Conservation (phyloP, 1,284 basidiomycete genomes). For the Coniferiporia sulphurascens region DNA sequence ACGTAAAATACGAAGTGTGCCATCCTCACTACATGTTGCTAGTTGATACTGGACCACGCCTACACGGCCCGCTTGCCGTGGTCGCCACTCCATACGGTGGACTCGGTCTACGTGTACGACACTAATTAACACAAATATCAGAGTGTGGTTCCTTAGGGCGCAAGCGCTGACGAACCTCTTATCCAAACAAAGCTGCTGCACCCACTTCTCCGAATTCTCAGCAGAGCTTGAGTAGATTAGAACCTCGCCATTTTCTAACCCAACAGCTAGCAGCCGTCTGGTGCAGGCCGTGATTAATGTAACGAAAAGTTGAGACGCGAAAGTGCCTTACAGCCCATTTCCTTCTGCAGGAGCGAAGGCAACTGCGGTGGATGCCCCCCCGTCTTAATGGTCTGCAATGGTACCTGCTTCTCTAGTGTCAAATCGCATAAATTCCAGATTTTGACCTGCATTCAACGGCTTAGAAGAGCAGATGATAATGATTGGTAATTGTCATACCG, state of each 20-base stretch:
- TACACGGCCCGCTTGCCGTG: slow-evolving; percentile 24
- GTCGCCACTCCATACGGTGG: slow-evolving; percentile 64
- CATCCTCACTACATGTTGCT: slow-evolving; percentile 71
- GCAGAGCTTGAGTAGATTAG: slow-evolving; percentile 44
- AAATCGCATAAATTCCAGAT: slow-evolving; percentile 47
- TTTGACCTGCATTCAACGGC: slow-evolving; percentile 50
- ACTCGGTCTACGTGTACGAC: slow-evolving; percentile 65
- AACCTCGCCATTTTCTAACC: slow-evolving; percentile 68
- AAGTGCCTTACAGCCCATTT: slow-evolving; percentile 34
- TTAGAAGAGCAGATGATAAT: background rate
- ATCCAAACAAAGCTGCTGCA: slow-evolving; percentile 38
- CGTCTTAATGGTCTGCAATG: slow-evolving; percentile 51
- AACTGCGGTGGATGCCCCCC: slow-evolving; percentile 67
- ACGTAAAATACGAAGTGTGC: slow-evolving; percentile 36
- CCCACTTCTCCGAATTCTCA: slow-evolving; percentile 42
- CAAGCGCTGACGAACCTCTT: slow-evolving; percentile 37
- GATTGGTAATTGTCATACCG: slow-evolving; percentile 39
- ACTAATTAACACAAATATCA: slow-evolving; percentile 32
- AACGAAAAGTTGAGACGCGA: background rate
- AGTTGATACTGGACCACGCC: slow-evolving; percentile 29
- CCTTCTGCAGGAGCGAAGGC: slow-evolving; percentile 46
- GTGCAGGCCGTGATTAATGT: background rate
- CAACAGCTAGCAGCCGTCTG: slow-evolving; percentile 63
- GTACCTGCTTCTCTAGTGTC: slow-evolving; percentile 41
- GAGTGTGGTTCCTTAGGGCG: background rate